Percentiles rank a stretch among this genome's conserved stretches.
phyloP scores from a whole-genome alignment of 495 filamentous ascomycete genomes.

The Annulohypoxylon nitens region DNA sequence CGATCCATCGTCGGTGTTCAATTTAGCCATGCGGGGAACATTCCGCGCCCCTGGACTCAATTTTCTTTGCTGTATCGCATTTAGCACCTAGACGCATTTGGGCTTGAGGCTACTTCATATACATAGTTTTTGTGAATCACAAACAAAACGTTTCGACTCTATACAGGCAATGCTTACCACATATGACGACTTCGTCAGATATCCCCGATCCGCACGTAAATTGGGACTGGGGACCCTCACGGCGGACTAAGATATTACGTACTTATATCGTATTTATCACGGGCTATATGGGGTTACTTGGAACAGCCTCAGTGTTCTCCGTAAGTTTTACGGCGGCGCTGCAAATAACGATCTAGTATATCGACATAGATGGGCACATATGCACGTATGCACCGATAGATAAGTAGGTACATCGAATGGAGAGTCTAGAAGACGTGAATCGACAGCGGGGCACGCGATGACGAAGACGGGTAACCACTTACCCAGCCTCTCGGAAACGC shows the following conservation, averaged over 20 bases:
- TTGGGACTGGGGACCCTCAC: constrained; percentile 2
- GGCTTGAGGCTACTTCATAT: constrained; percentile 4
- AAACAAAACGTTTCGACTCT: constrained; percentile 20
- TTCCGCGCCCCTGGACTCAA: constrained; percentile 17
- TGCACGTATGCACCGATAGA: neutral
- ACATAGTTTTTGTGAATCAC: constrained; percentile 8
- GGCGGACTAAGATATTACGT: constrained; percentile 21
- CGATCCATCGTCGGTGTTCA: constrained; percentile 15
- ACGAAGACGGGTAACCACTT: constrained; percentile 17
- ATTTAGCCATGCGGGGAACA: constrained; percentile 21
- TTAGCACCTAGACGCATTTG: neutral
- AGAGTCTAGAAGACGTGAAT: constrained; percentile 1
- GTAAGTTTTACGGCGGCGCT: constrained; percentile 13
- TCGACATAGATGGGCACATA: constrained; percentile 1
- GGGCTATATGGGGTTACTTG: constrained; percentile 3
- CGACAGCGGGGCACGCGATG: constrained; percentile 32
- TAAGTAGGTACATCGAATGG: neutral
- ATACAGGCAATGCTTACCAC: neutral
- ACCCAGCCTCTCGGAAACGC: constrained; percentile 35
- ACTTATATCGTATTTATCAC: constrained; percentile 15
- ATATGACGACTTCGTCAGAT: constrained; percentile 11
- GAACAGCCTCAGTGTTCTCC: neutral
- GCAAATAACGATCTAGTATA: constrained; percentile 1
- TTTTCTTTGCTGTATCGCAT: neutral
- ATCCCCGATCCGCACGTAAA: constrained; percentile 13